Percentiles rank a stretch among this genome's conserved stretches.
These are phyloP conservation scores for Coriaria nepalensis DNA, from an alignment of 306 rosid genomes.

Conservation along the genomic window DNA sequence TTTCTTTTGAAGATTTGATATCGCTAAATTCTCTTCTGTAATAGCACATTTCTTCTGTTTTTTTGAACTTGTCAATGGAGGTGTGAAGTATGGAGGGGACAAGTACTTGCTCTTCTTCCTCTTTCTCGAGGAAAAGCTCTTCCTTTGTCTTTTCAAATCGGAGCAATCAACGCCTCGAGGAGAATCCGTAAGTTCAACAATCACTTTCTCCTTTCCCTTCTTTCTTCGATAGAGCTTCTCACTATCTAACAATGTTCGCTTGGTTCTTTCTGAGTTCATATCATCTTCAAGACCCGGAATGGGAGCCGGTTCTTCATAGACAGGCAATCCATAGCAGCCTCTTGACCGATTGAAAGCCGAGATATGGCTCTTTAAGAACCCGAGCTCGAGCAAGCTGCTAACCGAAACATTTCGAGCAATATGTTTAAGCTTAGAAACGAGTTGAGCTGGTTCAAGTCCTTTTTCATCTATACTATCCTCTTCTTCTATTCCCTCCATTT, in stretches of 20 bases:
- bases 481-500: slow-evolving; percentile 20
- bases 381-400: slow-evolving; percentile 33
- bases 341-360: slow-evolving; percentile 34
- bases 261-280: too few species aligned
- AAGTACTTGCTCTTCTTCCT: slow-evolving; percentile 80
- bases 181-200: slow-evolving; percentile 53
- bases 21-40: neutral
- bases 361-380: slow-evolving; percentile 33
- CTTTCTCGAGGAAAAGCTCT: slow-evolving; percentile 32
- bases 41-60: slow-evolving; percentile 19
- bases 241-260: slow-evolving; percentile 12
- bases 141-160: slow-evolving; percentile 9
- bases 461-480: slow-evolving; percentile 16
- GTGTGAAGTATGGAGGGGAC: slow-evolving; percentile 18
- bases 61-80: slow-evolving; percentile 50
- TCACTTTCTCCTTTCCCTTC: slow-evolving; percentile 51
- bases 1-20: slow-evolving; percentile 21
- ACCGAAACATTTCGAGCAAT: slow-evolving; percentile 16
- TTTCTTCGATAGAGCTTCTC: slow-evolving; percentile 21
- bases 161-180: slow-evolving; percentile 16
- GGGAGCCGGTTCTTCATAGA: slow-evolving; percentile 29
- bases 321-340: slow-evolving; percentile 44
- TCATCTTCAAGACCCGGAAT: slow-evolving; percentile 52
- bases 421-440: slow-evolving; percentile 44
- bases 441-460: slow-evolving; percentile 24